These are phyloP conservation scores for Elaeis guineensis DNA, from an alignment of 176 grass and related monocot species.

Conservation along the genomic window DNA sequence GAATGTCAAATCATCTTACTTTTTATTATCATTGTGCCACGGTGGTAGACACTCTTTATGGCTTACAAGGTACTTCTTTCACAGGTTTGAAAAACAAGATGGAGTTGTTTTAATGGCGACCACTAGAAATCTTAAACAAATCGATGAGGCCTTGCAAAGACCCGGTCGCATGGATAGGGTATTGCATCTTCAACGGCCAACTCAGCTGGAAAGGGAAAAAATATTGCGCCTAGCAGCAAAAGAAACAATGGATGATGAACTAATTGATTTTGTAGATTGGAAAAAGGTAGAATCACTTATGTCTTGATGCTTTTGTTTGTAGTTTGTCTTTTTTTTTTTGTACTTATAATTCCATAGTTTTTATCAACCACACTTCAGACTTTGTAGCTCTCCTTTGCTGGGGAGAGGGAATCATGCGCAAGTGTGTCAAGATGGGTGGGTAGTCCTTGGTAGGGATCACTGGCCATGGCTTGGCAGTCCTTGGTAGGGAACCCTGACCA, in stretches of 20 bases:
- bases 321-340: not conserved
- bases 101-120: slow-evolving; percentile 32
- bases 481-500: no score
- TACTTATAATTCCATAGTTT: not conserved
- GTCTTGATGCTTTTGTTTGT: not conserved
- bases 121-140: slow-evolving; percentile 28
- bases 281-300: slow-evolving; percentile 17
- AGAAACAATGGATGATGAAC: slow-evolving; percentile 20
- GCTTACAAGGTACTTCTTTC: not conserved
- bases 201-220: slow-evolving; percentile 28
- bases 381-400: no score
- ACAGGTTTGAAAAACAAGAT: slow-evolving; percentile 36
- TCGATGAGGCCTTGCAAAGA: slow-evolving; percentile 25
- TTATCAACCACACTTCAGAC: no score
- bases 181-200: slow-evolving; percentile 27
- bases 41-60: no score
- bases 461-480: no score
- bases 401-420: no score
- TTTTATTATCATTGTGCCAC: no score
- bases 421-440: no score
- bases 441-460: no score
- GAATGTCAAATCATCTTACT: no score
- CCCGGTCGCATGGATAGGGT: slow-evolving; percentile 28
- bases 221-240: slow-evolving; percentile 18
- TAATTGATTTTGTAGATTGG: slow-evolving; percentile 30